A percentile compares a stretch with the other conserved stretches of the same genome.
phyloP scores from a whole-genome alignment of 306 rosid genomes.

The Glycyrrhiza uralensis region DNA sequence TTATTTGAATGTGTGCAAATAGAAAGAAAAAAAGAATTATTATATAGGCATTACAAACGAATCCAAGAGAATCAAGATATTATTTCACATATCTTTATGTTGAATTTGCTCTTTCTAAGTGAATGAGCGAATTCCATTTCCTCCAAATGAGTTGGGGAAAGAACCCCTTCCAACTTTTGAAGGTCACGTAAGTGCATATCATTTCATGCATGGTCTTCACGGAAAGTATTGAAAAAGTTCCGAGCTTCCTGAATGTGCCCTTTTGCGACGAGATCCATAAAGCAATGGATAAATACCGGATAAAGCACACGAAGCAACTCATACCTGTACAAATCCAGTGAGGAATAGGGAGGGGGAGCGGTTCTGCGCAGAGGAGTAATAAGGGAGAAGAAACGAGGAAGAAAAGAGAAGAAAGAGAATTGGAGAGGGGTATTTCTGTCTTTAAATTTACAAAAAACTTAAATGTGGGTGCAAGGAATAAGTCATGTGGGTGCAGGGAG shows the following conservation, averaged over 20 bases:
- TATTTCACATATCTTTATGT: constrained; percentile 95
- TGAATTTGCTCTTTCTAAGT: constrained; percentile 83
- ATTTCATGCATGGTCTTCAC: constrained; percentile 93
- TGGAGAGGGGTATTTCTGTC: too few relatives aligned
- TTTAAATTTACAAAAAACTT: too few relatives aligned
- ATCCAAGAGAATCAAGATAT: constrained; percentile 21
- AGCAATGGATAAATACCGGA: constrained; percentile 93
- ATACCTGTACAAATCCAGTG: too few relatives aligned
- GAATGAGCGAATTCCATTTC: constrained; percentile 99
- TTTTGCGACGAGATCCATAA: constrained; percentile 95
- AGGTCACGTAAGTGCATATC: constrained; percentile 82
- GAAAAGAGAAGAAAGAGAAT: too few relatives aligned
- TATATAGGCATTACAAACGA: background rate
- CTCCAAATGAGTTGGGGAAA: constrained; percentile 85
- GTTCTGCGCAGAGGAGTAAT: too few relatives aligned
- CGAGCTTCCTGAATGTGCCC: constrained; percentile 95
- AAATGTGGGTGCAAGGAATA: too few relatives aligned
- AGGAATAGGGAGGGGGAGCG: too few relatives aligned
- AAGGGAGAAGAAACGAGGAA: too few relatives aligned
- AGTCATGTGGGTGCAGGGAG: too few relatives aligned
- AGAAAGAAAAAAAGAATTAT: too few relatives aligned
- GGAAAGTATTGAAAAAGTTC: constrained; percentile 68
- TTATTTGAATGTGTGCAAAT: too few relatives aligned
- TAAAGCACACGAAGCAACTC: constrained; percentile 96
- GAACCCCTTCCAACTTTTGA: constrained; percentile 92